Base-by-base conservation (phyloP, 169 alveolate species). In the Plasmodium inui region DNA sequence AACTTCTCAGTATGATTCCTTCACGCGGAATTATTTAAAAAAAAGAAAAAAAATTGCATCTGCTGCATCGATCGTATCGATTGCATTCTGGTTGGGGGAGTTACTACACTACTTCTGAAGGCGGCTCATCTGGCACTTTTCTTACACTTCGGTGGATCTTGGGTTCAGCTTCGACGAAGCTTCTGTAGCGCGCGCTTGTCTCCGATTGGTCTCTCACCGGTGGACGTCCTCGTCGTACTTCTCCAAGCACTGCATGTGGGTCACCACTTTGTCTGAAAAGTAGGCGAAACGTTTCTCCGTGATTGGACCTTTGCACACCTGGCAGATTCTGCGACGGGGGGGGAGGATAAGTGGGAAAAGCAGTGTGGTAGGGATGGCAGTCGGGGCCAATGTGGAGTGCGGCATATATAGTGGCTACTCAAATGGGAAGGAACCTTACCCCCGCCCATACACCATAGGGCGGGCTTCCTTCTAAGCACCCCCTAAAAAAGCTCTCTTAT, bases 251-350 rank as follows among this genome's bases (percentile, higher is more conserved):
- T 53, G 76, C 28, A 85, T 74, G 61, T 85, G 93, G 19, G 67
- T 22, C 7, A 76, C 78, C 8, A 74, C 76, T 3, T 73, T 28
- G 50, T 53, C 86, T 19, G 93, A 85, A 17, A 85, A 85, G 41
- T 73, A 85, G 28, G 84, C 93, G 61, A 85, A 85, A 4, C 80
- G 61, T 39, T 74, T 85, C 41, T 85, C 93, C 19, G 61, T 57
- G 10, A 85, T 74, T 1, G 78, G 41, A 4, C 30, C 44, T 12
- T 73, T 85, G 9, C 93, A 85, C 19, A 85, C 93, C 12, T 72
- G 76, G 55, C 93, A 85, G 41, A 74, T 41, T 30, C 93, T 85
- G 67, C 22, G 32, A 26, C 46, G 67, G 46, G 46, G 30, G 12
- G 12, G 4, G 50, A 30, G 30, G 17, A 19, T 3, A 83, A 30